These are phyloP conservation scores for Trichosporon coremiiforme DNA, from an alignment of 1,284 basidiomycete species.

Conservation along the genomic window DNA sequence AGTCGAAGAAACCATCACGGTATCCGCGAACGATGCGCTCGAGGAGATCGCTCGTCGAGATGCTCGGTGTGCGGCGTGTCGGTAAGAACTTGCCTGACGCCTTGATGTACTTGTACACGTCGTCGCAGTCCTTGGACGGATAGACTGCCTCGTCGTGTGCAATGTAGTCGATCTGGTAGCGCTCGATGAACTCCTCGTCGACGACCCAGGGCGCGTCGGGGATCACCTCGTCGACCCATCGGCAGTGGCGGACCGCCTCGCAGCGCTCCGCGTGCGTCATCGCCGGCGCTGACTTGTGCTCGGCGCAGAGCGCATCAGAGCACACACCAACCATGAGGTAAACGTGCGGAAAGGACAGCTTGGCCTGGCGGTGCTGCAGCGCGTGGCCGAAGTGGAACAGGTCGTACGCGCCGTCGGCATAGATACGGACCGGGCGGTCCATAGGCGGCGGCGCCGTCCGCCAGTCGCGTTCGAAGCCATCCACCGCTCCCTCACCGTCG, in stretches of 20 bases:
- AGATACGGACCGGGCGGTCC: slow-evolving; percentile 81
- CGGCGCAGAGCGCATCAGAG: slow-evolving; percentile 74
- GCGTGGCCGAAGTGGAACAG: slow-evolving; percentile 88
- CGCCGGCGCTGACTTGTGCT: slow-evolving; percentile 76
- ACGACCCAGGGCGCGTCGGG: slow-evolving; percentile 92
- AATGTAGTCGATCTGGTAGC: slow-evolving; percentile 89
- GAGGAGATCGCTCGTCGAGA: slow-evolving; percentile 90
- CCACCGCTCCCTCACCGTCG: slow-evolving; percentile 63
- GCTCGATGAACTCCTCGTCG: slow-evolving; percentile 76
- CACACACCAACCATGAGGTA: slow-evolving; percentile 88
- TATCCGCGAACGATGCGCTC: slow-evolving; percentile 85
- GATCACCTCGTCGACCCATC: slow-evolving; percentile 95
- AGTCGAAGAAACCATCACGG: slow-evolving; percentile 79
- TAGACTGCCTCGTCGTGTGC: slow-evolving; percentile 93
- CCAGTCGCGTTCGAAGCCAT: slow-evolving; percentile 64
- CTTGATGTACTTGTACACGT: slow-evolving; percentile 86
- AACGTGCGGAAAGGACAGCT: slow-evolving; percentile 84
- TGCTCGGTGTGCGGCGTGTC: slow-evolving; percentile 88
- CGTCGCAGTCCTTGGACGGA: slow-evolving; percentile 69
- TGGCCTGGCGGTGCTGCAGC: slow-evolving; percentile 90
- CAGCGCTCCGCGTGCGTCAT: slow-evolving; percentile 88
- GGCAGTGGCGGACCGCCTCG: slow-evolving; percentile 87
- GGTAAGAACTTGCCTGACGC: slow-evolving; percentile 86
- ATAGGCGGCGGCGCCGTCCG: slow-evolving; percentile 80
- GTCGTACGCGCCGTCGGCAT: slow-evolving; percentile 95